These are phyloP conservation scores for Lepraria neglecta DNA, from an alignment of 495 filamentous ascomycete species.

Conservation along the genomic window DNA sequence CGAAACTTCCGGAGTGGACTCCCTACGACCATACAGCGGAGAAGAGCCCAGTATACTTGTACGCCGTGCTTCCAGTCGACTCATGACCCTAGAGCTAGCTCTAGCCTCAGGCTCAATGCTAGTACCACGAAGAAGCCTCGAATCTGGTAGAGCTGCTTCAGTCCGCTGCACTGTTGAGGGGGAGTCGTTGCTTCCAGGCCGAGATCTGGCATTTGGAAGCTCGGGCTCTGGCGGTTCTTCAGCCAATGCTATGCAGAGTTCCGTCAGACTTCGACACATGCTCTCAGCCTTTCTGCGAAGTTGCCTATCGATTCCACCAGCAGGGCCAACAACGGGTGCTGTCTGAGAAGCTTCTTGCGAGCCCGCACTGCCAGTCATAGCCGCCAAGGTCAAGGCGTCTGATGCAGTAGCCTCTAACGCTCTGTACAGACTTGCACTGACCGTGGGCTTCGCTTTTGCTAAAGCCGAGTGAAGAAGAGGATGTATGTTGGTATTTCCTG, in stretches of 20 bases:
- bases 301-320: constrained; percentile 61
- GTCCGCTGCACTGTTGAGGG: constrained; percentile 25
- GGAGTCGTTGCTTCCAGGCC: constrained; percentile 32
- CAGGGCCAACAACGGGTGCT: constrained; percentile 57
- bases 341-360: constrained; percentile 52
- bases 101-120: constrained; percentile 44
- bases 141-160: constrained; percentile 35
- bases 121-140: constrained; percentile 34
- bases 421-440: constrained; percentile 66
- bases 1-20: constrained; percentile 31
- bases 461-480: constrained; percentile 77
- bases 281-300: constrained; percentile 85
- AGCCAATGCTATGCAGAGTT: constrained; percentile 80
- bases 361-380: constrained; percentile 59
- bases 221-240: constrained; percentile 39
- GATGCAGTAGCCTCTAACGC: constrained; percentile 75
- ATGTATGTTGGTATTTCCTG: constrained; percentile 47
- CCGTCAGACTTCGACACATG: constrained; percentile 86
- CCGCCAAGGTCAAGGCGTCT: constrained; percentile 71
- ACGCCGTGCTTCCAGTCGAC: constrained; percentile 67
- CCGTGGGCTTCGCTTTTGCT: constrained; percentile 59
- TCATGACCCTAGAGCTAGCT: constrained; percentile 57
- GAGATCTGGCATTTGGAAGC: constrained; percentile 12
- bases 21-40: constrained; percentile 31
- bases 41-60: constrained; percentile 50